These are phyloP conservation scores for Akanthomyces dipterigenus DNA, from an alignment of 2,329 filamentous ascomycete genomes.

Conservation along the genomic window DNA sequence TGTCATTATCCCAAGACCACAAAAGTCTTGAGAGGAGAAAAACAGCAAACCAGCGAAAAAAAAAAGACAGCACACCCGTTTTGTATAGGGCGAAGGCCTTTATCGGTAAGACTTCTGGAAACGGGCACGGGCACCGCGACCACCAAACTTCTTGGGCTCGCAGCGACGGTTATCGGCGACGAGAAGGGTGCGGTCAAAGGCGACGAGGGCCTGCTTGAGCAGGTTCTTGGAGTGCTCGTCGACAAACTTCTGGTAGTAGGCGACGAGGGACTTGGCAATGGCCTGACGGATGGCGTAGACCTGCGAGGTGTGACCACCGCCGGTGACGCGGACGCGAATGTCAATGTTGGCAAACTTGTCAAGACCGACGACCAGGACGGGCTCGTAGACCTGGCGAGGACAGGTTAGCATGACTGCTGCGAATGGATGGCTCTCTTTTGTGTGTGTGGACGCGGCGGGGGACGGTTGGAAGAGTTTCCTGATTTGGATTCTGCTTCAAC, in stretches of 20 bases:
- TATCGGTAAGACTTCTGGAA: conserved; percentile 99
- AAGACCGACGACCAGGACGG: conserved; percentile 89
- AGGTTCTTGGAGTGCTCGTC: conserved; percentile 99
- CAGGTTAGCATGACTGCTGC: conserved; percentile 17
- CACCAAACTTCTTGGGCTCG: conserved; percentile 98
- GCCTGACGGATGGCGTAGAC: conserved; percentile 98
- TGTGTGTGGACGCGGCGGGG: neutral
- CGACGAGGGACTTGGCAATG: conserved; percentile 70
- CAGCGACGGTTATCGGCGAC: conserved; percentile 98
- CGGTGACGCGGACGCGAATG: conserved; percentile 92
- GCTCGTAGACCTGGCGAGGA: conserved; percentile 81
- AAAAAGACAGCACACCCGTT: neutral
- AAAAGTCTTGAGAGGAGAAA: too few relatives aligned
- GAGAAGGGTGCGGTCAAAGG: conserved; percentile 94
- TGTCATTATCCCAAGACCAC: neutral
- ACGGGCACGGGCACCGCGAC: conserved; percentile 87
- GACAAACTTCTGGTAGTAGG: conserved; percentile 99
- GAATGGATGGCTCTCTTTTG: conserved; percentile 11
- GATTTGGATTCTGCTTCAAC: neutral
- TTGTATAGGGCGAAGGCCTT: conserved; percentile 26
- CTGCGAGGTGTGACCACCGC: conserved; percentile 96
- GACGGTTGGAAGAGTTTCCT: neutral
- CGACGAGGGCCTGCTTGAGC: conserved; percentile 92
- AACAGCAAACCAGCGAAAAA: neutral
- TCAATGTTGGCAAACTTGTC: conserved; percentile 97